A percentile compares a stretch with the other conserved stretches of the same genome.
phyloP scores from a whole-genome alignment of 306 rosid genomes.

The Trichosanthes truncata region DNA sequence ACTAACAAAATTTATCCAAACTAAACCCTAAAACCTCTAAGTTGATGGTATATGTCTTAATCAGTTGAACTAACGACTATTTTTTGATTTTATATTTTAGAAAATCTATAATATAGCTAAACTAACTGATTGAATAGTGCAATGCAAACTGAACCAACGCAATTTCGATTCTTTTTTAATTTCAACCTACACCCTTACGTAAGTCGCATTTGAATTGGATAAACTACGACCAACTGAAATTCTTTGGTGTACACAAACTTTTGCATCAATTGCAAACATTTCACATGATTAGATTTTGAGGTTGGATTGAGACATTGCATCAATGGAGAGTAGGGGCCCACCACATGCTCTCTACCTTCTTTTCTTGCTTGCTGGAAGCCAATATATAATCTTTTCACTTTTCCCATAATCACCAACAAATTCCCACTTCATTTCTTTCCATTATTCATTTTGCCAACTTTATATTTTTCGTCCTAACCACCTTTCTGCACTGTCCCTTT shows the following conservation, averaged over 20 bases:
- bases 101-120: too few relatives aligned
- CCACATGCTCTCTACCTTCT: background rate
- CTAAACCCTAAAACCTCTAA: too few relatives aligned
- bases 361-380: background rate
- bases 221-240: background rate
- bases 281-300: background rate
- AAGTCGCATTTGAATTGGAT: background rate
- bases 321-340: background rate
- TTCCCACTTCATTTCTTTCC: background rate
- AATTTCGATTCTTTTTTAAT: background rate
- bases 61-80: too few relatives aligned
- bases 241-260: background rate
- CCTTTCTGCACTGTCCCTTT: background rate
- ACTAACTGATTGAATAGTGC: too few relatives aligned
- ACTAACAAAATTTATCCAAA: too few relatives aligned
- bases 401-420: background rate
- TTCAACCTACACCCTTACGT: background rate
- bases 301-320: background rate
- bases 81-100: too few relatives aligned
- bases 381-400: background rate
- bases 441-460: background rate
- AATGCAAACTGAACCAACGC: too few relatives aligned
- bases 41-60: too few relatives aligned
- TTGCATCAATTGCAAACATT: background rate
- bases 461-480: background rate